phyloP scores from a whole-genome alignment of 179 eudicot genomes.

The Spinacia oleracea region DNA sequence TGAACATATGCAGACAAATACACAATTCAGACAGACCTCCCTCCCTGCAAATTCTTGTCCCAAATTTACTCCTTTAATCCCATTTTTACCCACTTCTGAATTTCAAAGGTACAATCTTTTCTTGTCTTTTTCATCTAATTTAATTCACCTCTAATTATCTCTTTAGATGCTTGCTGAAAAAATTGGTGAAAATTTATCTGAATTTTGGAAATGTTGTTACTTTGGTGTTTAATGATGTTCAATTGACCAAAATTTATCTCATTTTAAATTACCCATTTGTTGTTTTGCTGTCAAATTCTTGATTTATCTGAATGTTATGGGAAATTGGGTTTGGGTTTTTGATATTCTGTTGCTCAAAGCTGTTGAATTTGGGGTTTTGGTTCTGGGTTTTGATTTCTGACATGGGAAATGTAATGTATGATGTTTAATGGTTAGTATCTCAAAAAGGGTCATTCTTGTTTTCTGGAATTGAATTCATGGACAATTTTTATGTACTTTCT shows the following conservation, averaged over 20 bases:
- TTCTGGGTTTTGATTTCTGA: conserved; percentile 8
- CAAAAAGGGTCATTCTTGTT: conserved; percentile 1
- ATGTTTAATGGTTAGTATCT: neutral
- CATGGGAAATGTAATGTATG: conserved; percentile 9
- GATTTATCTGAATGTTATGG: neutral
- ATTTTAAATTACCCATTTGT: conserved; percentile 16
- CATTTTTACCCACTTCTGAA: neutral
- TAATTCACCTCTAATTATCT: neutral
- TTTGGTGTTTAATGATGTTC: conserved; percentile 18
- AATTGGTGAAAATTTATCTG: neutral
- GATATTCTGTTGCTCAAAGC: neutral
- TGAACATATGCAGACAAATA: conserved; percentile 5
- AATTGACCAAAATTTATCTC: neutral
- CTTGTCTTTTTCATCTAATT: neutral
- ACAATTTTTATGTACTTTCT: neutral
- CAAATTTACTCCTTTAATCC: neutral
- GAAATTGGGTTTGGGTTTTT: conserved; percentile 14
- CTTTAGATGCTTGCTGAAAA: neutral
- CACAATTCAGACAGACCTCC: neutral
- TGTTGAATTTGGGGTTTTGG: conserved; percentile 22
- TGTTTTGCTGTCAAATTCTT: conserved; percentile 17
- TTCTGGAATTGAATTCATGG: conserved; percentile 6
- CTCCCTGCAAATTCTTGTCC: neutral
- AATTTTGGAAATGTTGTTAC: neutral
- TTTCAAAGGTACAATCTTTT: conserved; percentile 27